Conservation (phyloP, 345 rosid genomes). For the Excoecaria cochinchinensis region DNA sequence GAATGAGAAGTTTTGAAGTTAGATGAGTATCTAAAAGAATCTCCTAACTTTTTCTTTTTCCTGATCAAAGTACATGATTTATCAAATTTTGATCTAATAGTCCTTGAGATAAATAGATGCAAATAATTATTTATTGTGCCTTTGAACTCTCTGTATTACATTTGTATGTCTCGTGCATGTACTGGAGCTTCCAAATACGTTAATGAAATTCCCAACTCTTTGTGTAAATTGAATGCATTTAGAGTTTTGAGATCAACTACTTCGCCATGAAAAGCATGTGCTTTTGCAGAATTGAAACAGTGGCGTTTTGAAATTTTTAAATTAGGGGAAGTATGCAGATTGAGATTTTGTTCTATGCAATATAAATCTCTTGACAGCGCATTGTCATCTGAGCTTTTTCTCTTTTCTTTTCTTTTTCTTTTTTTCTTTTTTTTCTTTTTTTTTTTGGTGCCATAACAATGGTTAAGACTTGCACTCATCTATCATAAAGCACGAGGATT, state of each 20-base stretch:
- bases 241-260: not conserved
- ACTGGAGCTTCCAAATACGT: too few relatives aligned
- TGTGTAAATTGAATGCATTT: not conserved
- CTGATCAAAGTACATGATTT: not conserved
- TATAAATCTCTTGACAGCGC: too few relatives aligned
- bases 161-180: too few relatives aligned
- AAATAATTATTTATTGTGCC: too few relatives aligned
- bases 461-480: too few relatives aligned
- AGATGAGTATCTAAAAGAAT: not conserved
- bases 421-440: not conserved
- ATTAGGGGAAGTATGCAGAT: not conserved
- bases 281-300: not conserved
- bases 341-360: too few relatives aligned
- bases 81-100: too few relatives aligned
- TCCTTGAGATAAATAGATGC: too few relatives aligned
- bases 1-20: too few relatives aligned
- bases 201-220: too few relatives aligned
- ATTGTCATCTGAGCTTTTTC: not conserved
- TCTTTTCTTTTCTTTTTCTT: not conserved
- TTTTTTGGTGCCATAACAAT: too few relatives aligned
- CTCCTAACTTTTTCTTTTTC: not conserved
- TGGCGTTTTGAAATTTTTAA: not conserved
- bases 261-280: not conserved
- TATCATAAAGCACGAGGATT: too few relatives aligned
- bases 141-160: not conserved